Base-by-base conservation (phyloP, 2,329 filamentous ascomycete species). In the Aspergillus niger region DNA sequence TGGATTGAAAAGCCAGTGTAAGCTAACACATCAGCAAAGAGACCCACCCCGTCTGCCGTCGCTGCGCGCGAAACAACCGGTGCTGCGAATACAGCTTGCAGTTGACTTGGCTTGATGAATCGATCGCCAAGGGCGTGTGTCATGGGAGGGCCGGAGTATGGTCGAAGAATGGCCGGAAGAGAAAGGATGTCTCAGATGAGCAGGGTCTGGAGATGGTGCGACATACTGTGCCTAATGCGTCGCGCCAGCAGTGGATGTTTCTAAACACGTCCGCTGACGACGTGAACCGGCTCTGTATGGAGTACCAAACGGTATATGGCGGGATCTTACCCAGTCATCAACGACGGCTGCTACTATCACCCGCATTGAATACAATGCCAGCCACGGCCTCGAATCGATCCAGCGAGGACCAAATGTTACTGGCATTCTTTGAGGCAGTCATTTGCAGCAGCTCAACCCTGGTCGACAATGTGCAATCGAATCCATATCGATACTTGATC, bases 401-500 rank as follows among this genome's bases (percentile, higher is more conserved):
- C 11, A 44, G 20, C 41, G 13, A 44, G 10, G 69, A 71, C 49
- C 57, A 65, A 0, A 39, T 54, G 20, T 63, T 72, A 5, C 57
- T 71, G 47, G 67, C 70, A 2, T 70, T 67, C 48, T 72, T 68
- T 38, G 69, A 72, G 22, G 55, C 65, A 5, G 64, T 66, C 5
- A 69, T 72, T 17, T 72, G 69, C 64, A 69, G 67, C 50, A 68
- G 66, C 24, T 67, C 62, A n/a, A 72, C 69, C 5, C 55, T 72
- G 13, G 57, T 71, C 30, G 69, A 72, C 41, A 69, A 71, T 48
- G 64, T 62, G 2, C 48, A 66, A 41, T 65, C 63, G n/a, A 72
- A 72, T 38, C 69, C 70, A n/a, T 72, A 72, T 61, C 64, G 68
- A 44, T 65, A 72, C 55, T 58, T 71, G 3, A 67, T 72, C 22